Conservation (phyloP, 2,329 filamentous ascomycete species). For the Exophiala sp. region DNA sequence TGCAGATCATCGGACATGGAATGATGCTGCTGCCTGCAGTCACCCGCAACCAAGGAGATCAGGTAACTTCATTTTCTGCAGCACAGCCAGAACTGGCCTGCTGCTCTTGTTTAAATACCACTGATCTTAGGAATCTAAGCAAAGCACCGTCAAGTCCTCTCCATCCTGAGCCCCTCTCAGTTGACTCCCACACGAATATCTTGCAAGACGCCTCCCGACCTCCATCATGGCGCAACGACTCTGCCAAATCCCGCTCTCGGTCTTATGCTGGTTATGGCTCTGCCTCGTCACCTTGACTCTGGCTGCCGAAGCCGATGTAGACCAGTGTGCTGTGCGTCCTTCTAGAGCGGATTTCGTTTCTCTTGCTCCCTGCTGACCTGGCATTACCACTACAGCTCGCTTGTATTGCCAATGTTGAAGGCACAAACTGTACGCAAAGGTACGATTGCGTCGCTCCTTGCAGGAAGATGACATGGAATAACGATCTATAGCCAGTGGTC, state of each 20-base stretch:
- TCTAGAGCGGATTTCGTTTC: not conserved
- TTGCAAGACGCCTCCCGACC: too few relatives aligned
- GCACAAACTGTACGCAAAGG: slow-evolving; percentile 22
- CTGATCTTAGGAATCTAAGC: too few relatives aligned
- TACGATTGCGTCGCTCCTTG: not conserved
- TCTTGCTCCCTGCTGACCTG: not conserved
- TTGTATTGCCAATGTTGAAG: slow-evolving; percentile 25
- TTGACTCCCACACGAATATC: too few relatives aligned
- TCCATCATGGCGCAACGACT: not conserved
- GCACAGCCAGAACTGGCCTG: too few relatives aligned
- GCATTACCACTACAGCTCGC: slow-evolving; percentile 11
- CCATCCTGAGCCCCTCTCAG: too few relatives aligned
- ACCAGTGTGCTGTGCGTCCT: slow-evolving; percentile 20
- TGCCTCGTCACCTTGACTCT: not conserved
- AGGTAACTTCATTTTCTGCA: too few relatives aligned
- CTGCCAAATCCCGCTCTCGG: not conserved
- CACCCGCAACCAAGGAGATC: not conserved
- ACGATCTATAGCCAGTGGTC: slow-evolving; percentile 21
- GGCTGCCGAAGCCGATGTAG: slow-evolving; percentile 23
- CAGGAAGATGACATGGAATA: not conserved
- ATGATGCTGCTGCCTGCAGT: not conserved
- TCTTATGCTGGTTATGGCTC: not conserved
- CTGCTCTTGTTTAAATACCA: too few relatives aligned
- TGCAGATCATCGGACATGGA: not conserved
- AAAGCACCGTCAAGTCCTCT: too few relatives aligned